phyloP scores from a whole-genome alignment of 2,329 filamentous ascomycete species.

The Talaromyces sp. region DNA sequence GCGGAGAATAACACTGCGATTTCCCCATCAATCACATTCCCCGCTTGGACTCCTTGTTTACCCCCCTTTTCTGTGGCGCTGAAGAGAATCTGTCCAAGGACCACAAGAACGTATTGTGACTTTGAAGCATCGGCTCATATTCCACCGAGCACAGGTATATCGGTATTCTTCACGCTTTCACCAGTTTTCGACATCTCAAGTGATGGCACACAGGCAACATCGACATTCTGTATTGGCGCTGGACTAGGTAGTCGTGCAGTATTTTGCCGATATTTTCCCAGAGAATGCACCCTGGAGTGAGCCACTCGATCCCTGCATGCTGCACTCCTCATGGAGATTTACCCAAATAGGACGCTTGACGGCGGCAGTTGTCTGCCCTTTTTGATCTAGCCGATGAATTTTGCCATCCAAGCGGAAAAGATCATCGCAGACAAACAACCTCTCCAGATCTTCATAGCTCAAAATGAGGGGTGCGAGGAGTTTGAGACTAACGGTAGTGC shows the following conservation, averaged over 20 bases:
- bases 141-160: no score
- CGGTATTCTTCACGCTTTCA: no score
- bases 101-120: no score
- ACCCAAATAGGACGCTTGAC: not conserved
- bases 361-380: not conserved
- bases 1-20: conserved; percentile 5
- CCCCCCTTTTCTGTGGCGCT: not conserved
- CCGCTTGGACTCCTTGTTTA: not conserved
- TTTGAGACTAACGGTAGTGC: not conserved
- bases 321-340: conserved; percentile 1
- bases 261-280: not conserved
- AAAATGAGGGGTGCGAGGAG: not conserved
- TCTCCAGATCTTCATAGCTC: not conserved
- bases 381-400: not conserved
- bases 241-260: not conserved
- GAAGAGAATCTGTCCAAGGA: not conserved
- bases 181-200: no score
- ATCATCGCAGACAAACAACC: not conserved
- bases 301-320: not conserved
- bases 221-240: no score
- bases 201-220: no score
- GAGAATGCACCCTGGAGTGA: not conserved
- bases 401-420: not conserved
- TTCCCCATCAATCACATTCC: conserved; percentile 23
- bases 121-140: no score